Evolutionary conservation across 305 asterid species (phyloP), one percentile per base, ranked within the genome.

Genomic region (Rubia occidens): DNA sequence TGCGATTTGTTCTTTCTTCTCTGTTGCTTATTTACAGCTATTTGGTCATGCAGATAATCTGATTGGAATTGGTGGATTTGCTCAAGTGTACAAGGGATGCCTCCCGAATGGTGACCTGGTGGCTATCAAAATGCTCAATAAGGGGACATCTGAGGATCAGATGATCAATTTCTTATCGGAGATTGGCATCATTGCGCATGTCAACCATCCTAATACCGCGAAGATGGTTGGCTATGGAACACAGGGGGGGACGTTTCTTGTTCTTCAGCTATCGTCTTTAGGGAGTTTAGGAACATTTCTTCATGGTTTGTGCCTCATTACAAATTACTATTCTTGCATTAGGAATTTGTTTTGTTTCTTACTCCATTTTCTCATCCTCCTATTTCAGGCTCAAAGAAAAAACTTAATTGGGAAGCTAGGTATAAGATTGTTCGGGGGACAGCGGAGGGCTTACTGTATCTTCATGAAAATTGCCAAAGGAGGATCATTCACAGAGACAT

Each of bases 201-300:
- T 88, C 39, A 71, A 84, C 66, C 95, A 88, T 83, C 90, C 84
- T 11, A 88, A 88, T 71, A 86, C 91, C 26, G 89, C 92, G 13
- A 85, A 78, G 79, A 80, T 88, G 95, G 68, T 88, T 75, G 95
- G 95, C 37, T 88, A 83, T 78, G 95, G 92, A 67, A 87, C 83
- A 60, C 87, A 88, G 72, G 90, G 95, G 64, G 92, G 95, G n/a
- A 75, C 82, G 1, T 82, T 64, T 66, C 87, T 88, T 6, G 76
- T 88, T 67, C 88, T 88, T 29, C 77, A 88, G 69, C 70, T 88
- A 64, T 86, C 89, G 18, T 69, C 90, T 42, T 76, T 80, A 11
- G 95, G 95, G 69, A 88, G 92, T 70, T 78, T 88, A 74, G 82
- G 85, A 43, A 82, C 90, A 63, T 71, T 82, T 26, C 92, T 88